Evolutionary conservation across 345 rosid genomes (phyloP).

Genomic region (Linum trigynum): DNA sequence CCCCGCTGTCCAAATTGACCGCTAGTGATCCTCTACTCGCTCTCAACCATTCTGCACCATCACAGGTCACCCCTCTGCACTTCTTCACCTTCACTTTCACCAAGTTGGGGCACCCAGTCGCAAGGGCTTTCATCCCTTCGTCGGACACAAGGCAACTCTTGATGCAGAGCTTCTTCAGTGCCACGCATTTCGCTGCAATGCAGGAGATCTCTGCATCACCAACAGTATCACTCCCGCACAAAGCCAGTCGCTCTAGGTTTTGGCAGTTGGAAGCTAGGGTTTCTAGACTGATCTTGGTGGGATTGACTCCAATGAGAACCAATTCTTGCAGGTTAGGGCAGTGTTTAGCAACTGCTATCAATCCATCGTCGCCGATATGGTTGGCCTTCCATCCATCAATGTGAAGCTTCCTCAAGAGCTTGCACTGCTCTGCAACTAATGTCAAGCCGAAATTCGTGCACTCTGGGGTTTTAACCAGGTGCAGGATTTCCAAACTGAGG

Average conservation of each 20-base stretch:
- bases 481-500: constrained; percentile 53
- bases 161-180: constrained; percentile 67
- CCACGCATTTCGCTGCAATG: constrained; percentile 56
- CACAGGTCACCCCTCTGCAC: constrained; percentile 60
- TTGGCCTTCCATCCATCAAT: constrained; percentile 70
- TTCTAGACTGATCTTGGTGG: constrained; percentile 48
- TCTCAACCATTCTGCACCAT: constrained; percentile 43
- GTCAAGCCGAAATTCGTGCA: constrained; percentile 53
- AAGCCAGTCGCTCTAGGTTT: constrained; percentile 57
- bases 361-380: constrained; percentile 60
- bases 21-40: constrained; percentile 36
- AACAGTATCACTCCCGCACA: constrained; percentile 68
- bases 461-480: constrained; percentile 61
- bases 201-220: constrained; percentile 57
- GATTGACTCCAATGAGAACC: constrained; percentile 62
- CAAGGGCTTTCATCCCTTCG: constrained; percentile 64
- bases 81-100: constrained; percentile 78
- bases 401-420: constrained; percentile 58
- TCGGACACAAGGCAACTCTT: constrained; percentile 59
- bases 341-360: constrained; percentile 42
- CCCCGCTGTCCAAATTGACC: constrained; percentile 52
- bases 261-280: constrained; percentile 50
- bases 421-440: constrained; percentile 47
- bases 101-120: constrained; percentile 63
- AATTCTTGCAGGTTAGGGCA: constrained; percentile 64